These are phyloP conservation scores for Vigna nakashimae DNA, from an alignment of 306 rosid genomes.

Conservation along the genomic window DNA sequence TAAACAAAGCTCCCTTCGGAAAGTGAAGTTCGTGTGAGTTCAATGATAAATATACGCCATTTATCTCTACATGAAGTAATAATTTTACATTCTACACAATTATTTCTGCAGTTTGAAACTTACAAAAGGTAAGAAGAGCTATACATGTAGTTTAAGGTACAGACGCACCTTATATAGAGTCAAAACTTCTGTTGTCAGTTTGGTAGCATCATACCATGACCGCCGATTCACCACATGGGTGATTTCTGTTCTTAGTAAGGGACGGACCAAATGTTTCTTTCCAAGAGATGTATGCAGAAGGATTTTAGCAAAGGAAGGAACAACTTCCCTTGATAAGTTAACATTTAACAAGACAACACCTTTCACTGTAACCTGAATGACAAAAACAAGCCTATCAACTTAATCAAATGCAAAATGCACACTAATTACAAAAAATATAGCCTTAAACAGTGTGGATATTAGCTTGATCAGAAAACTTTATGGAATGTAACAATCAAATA, in stretches of 20 bases:
- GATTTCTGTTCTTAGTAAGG: slow-evolving; percentile 86
- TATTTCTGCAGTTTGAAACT: slow-evolving; percentile 28
- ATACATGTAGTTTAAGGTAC: slow-evolving; percentile 20
- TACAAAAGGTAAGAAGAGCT: background rate
- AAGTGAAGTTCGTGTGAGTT: too few relatives aligned
- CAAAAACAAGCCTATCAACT: slow-evolving; percentile 26
- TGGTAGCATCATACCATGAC: slow-evolving; percentile 92
- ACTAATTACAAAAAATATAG: slow-evolving; percentile 7
- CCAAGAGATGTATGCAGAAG: slow-evolving; percentile 95
- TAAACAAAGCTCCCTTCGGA: too few relatives aligned
- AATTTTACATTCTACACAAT: slow-evolving; percentile 21
- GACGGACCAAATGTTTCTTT: slow-evolving; percentile 94
- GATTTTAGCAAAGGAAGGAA: slow-evolving; percentile 96
- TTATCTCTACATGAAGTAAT: background rate
- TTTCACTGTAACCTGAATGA: slow-evolving; percentile 71
- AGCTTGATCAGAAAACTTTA: slow-evolving; percentile 1
- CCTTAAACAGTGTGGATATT: slow-evolving; percentile 8
- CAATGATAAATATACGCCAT: too few relatives aligned
- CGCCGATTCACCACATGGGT: slow-evolving; percentile 92
- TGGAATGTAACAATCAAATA: slow-evolving; percentile 13
- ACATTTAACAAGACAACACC: slow-evolving; percentile 86
- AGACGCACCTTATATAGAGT: slow-evolving; percentile 81
- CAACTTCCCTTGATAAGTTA: slow-evolving; percentile 93
- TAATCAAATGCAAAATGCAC: slow-evolving; percentile 16
- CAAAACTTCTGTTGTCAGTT: slow-evolving; percentile 78